phyloP scores from a whole-genome alignment of 768 basidiomycete species.

The Lyophyllum atratum region DNA sequence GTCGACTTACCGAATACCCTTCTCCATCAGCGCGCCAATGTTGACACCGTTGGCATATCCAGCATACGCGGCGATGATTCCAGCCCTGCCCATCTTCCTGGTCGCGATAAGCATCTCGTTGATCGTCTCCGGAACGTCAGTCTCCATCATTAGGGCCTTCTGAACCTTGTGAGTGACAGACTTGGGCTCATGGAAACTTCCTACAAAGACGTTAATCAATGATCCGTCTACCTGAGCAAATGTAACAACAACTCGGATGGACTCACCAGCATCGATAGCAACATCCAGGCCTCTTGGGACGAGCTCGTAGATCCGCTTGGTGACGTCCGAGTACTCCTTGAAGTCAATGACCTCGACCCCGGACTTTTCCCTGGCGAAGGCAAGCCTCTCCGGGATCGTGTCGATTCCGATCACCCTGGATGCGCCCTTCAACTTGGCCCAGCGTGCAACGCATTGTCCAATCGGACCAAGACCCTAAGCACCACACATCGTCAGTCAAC shows the following conservation, averaged over 20 bases:
- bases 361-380: constrained; percentile 46
- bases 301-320: constrained; percentile 57
- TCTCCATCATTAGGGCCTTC: constrained; percentile 74
- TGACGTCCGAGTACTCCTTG: constrained; percentile 47
- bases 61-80: constrained; percentile 69
- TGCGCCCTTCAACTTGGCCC: constrained; percentile 69
- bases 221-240: background rate
- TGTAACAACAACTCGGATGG: background rate
- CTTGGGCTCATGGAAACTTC: constrained; percentile 75
- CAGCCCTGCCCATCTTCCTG: constrained; percentile 59
- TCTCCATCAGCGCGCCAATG: constrained; percentile 78
- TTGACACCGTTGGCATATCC: constrained; percentile 70
- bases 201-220: constrained; percentile 22
- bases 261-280: constrained; percentile 51
- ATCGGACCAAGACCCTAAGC: constrained; percentile 65
- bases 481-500: background rate
- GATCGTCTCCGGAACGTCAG: constrained; percentile 66
- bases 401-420: constrained; percentile 74
- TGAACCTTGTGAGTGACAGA: constrained; percentile 63
- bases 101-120: constrained; percentile 49
- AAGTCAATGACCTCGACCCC: constrained; percentile 65
- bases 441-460: constrained; percentile 61
- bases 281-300: constrained; percentile 68
- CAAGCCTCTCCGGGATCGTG: constrained; percentile 44
- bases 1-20: constrained; percentile 50